These are phyloP conservation scores for Penicillium flavigenum DNA, from an alignment of 495 filamentous ascomycete genomes.

Conservation along the genomic window DNA sequence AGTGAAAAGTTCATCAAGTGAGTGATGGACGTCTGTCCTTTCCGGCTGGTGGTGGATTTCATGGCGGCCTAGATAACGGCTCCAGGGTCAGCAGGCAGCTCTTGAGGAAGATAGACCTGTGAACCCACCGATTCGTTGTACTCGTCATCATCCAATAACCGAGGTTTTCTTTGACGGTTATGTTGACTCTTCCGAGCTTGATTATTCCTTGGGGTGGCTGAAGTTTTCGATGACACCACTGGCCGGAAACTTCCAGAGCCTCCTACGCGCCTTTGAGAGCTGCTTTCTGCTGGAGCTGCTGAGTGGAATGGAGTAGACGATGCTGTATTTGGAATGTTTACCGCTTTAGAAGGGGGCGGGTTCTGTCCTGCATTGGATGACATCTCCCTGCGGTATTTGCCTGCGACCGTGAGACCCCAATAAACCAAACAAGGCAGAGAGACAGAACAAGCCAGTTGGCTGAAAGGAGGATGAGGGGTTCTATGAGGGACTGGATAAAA, in stretches of 20 bases:
- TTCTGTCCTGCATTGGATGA: constrained; percentile 49
- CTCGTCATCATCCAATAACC: constrained; percentile 71
- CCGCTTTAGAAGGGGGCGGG: constrained; percentile 46
- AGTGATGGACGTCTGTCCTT: constrained; percentile 94
- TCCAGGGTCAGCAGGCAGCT: constrained; percentile 23
- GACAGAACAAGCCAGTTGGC: not conserved
- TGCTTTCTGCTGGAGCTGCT: constrained; percentile 39
- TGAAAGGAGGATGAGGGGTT: constrained; percentile 2
- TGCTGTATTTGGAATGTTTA: constrained; percentile 38
- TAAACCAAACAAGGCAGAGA: constrained; percentile 1
- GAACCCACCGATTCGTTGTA: constrained; percentile 73
- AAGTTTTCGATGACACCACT: constrained; percentile 54
- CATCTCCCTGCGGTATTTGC: constrained; percentile 35
- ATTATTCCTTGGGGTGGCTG: constrained; percentile 62
- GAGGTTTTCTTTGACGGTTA: constrained; percentile 55
- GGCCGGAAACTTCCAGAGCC: constrained; percentile 64
- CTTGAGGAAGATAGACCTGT: constrained; percentile 7
- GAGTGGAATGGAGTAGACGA: constrained; percentile 43
- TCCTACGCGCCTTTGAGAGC: constrained; percentile 61
- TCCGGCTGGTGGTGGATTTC: constrained; percentile 77
- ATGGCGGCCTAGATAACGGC: constrained; percentile 61
- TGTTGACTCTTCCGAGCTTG: constrained; percentile 77
- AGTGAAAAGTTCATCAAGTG: constrained; percentile 91
- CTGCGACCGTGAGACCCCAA: not conserved
- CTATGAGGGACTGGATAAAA: constrained; percentile 6